Evolutionary conservation across 1,139 yeast species (phyloP).

Genomic region (Casaregolazyma lundiana): DNA sequence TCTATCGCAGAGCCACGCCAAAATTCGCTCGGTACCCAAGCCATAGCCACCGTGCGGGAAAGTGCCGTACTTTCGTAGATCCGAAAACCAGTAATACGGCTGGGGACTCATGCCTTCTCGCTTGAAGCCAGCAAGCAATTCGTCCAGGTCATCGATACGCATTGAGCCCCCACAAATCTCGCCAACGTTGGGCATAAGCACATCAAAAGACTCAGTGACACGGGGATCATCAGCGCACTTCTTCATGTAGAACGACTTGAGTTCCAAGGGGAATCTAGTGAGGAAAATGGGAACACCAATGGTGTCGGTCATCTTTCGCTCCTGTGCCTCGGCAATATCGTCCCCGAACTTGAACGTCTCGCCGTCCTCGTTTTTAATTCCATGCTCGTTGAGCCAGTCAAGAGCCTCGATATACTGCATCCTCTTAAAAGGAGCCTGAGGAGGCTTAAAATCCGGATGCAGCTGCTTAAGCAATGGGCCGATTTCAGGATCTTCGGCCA

Average conservation of each 20-base stretch:
- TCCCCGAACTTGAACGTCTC: constrained; percentile 93
- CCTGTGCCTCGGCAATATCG: constrained; percentile 97
- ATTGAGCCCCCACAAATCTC: constrained; percentile 98
- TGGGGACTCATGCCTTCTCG: constrained; percentile 83
- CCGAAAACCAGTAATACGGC: constrained; percentile 91
- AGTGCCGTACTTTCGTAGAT: constrained; percentile 94
- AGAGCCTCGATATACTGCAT: constrained; percentile 81
- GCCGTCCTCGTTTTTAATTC: constrained; percentile 90
- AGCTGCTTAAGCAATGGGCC: constrained; percentile 86
- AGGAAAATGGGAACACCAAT: constrained; percentile 89
- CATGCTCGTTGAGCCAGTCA: constrained; percentile 95
- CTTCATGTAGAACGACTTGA: constrained; percentile 97
- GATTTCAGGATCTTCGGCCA: constrained; percentile 83
- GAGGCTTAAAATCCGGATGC: constrained; percentile 86
- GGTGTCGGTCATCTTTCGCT: constrained; percentile 95
- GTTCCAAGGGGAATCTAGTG: constrained; percentile 92
- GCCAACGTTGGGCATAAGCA: constrained; percentile 97
- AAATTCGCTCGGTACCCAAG: constrained; percentile 93
- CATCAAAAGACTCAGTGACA: constrained; percentile 97
- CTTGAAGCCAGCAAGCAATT: constrained; percentile 81
- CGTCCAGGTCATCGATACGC: constrained; percentile 85
- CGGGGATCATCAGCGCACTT: constrained; percentile 85
- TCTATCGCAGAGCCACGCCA: constrained; percentile 97
- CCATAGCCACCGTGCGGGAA: constrained; percentile 99
- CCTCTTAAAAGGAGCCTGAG: constrained; percentile 82